A percentile compares a stretch with the other conserved stretches of the same genome.
These are phyloP conservation scores for Xylaria grammica DNA, from an alignment of 495 filamentous ascomycete genomes.

Conservation along the genomic window DNA sequence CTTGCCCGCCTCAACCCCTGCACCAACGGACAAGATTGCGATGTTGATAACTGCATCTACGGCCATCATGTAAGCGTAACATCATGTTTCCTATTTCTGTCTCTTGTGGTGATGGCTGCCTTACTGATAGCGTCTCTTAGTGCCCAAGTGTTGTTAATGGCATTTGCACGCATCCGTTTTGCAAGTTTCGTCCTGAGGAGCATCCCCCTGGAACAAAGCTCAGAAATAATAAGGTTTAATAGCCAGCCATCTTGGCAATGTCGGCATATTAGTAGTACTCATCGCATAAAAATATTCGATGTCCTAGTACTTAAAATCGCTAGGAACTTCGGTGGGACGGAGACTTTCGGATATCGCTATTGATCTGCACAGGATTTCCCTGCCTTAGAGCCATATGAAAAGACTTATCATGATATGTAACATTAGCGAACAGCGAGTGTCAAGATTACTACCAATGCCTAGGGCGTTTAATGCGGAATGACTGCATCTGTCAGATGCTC, in stretches of 20 bases:
- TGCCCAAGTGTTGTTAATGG: slow-evolving; percentile 49
- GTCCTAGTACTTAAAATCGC: not conserved
- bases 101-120: not conserved
- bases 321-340: not conserved
- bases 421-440: slow-evolving; percentile 11
- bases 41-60: slow-evolving; percentile 80
- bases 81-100: not conserved
- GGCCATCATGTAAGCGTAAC: slow-evolving; percentile 64
- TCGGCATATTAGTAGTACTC: not conserved
- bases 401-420: slow-evolving; percentile 17
- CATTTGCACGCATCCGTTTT: slow-evolving; percentile 48
- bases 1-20: slow-evolving; percentile 83
- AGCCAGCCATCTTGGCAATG: no score
- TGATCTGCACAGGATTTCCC: not conserved
- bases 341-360: not conserved
- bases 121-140: slow-evolving; percentile 28
- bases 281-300: slow-evolving; percentile 8
- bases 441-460: not conserved
- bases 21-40: slow-evolving; percentile 72
- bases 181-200: slow-evolving; percentile 52
- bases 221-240: slow-evolving; percentile 37
- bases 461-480: not conserved
- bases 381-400: slow-evolving; percentile 1
- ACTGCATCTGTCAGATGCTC: not conserved
- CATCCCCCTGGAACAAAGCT: slow-evolving; percentile 58